phyloP scores from a whole-genome alignment of 73 alveolate genomes.

The Paramecium sonneborni region DNA sequence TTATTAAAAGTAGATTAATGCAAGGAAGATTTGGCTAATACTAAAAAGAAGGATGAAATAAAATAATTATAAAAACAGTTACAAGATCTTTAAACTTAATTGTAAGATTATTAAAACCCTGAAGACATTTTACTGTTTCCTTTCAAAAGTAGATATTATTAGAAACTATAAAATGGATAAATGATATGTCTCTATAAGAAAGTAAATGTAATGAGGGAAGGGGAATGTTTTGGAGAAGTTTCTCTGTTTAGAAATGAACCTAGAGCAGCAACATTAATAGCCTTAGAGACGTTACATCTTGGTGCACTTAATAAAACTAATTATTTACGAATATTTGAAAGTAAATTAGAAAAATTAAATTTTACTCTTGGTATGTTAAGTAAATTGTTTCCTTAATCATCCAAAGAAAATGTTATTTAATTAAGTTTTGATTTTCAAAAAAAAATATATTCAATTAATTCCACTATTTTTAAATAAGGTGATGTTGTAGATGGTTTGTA shows the following conservation, averaged over 20 bases:
- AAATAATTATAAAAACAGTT: neutral
- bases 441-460: neutral
- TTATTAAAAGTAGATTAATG: neutral
- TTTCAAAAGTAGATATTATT: neutral
- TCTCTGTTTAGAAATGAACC: constrained; percentile 72
- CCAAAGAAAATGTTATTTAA: neutral
- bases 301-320: neutral
- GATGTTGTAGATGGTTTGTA: neutral
- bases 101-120: neutral
- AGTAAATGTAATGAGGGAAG: constrained; percentile 16
- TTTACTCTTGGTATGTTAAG: neutral
- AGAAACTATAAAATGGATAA: neutral
- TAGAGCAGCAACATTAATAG: constrained; percentile 74
- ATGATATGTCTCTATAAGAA: neutral
- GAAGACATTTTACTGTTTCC: neutral
- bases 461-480: neutral
- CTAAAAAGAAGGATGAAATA: neutral
- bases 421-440: neutral
- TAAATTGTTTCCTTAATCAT: neutral
- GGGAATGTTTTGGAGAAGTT: constrained; percentile 82
- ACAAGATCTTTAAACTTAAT: neutral
- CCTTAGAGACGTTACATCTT: constrained; percentile 20
- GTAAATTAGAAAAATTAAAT: neutral
- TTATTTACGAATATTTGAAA: neutral
- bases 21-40: neutral